These are phyloP conservation scores for Echium plantagineum DNA, from an alignment of 257 asterid genomes.

Conservation along the genomic window DNA sequence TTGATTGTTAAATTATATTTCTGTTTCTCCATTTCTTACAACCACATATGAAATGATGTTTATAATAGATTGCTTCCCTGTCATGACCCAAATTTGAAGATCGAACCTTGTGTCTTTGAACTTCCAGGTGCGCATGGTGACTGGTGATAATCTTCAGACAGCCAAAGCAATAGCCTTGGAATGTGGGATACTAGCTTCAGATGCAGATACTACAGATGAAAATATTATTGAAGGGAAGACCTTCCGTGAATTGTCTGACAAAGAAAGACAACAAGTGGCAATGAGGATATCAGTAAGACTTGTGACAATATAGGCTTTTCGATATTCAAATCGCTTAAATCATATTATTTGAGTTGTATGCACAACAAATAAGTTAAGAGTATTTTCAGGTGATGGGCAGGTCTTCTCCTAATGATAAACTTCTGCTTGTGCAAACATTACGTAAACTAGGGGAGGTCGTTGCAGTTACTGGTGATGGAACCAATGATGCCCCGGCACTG, in stretches of 20 bases:
- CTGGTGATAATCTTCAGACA: constrained; percentile 90
- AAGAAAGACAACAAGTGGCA: constrained; percentile 60
- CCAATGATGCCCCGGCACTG: constrained; percentile 95
- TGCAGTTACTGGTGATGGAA: constrained; percentile 97
- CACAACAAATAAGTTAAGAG: constrained; percentile 3
- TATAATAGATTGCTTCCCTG: not conserved
- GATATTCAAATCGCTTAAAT: not conserved
- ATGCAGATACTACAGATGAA: constrained; percentile 48
- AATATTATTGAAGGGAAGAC: constrained; percentile 71
- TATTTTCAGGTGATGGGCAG: constrained; percentile 76
- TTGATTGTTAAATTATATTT: no score
- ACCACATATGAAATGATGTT: not conserved
- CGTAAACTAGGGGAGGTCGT: constrained; percentile 87
- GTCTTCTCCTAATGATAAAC: constrained; percentile 93
- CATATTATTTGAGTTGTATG: constrained; percentile 7
- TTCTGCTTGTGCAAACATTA: constrained; percentile 78
- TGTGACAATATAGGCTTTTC: not conserved
- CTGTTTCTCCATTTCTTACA: no score
- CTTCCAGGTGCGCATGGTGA: constrained; percentile 86
- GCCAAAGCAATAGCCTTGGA: constrained; percentile 93
- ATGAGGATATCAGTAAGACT: constrained; percentile 50
- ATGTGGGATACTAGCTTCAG: constrained; percentile 74
- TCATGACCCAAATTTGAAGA: constrained; percentile 2
- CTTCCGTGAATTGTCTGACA: constrained; percentile 73
- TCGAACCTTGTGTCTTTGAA: constrained; percentile 11